Conservation (phyloP, 306 rosid species). For the Biancaea sappan region DNA sequence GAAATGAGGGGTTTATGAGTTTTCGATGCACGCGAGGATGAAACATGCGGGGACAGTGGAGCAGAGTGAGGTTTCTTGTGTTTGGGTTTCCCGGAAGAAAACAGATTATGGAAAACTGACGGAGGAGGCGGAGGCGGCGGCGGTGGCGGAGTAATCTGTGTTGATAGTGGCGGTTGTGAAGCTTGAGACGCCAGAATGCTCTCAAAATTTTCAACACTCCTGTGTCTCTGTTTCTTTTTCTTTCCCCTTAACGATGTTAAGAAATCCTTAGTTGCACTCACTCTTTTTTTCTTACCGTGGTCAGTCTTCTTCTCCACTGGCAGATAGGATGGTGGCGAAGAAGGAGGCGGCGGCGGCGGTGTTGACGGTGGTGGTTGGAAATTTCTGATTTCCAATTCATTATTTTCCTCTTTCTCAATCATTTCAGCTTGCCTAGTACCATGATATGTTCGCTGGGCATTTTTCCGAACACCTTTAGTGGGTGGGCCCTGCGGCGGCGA, state of each 20-base stretch:
- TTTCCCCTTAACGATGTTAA: conserved; percentile 48
- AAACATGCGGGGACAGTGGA: conserved; percentile 30
- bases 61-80: conserved; percentile 39
- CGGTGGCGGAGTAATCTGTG: conserved; percentile 46
- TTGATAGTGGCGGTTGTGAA: conserved; percentile 29
- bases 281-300: conserved; percentile 50
- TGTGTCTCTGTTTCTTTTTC: conserved; percentile 68
- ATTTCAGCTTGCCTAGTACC: conserved; percentile 19
- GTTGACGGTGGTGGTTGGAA: conserved; percentile 26
- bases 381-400: conserved; percentile 3
- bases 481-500: conserved; percentile 22
- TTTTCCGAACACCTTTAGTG: conserved; percentile 23
- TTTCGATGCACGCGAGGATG: conserved; percentile 33
- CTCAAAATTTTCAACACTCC: conserved; percentile 61
- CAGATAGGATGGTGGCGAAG: conserved; percentile 10
- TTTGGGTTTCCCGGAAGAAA: conserved; percentile 56
- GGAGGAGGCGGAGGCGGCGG: conserved; percentile 52
- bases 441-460: conserved; percentile 39
- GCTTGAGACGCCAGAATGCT: conserved; percentile 36
- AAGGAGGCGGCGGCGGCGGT: conserved; percentile 19
- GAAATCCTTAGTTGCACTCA: conserved; percentile 59
- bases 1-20: conserved; percentile 38
- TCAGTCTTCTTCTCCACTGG: conserved; percentile 37
- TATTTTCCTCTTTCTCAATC: conserved; percentile 4
- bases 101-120: conserved; percentile 53